A percentile compares a stretch with the other conserved stretches of the same genome.
These are phyloP conservation scores for Pinus tabuliformis DNA, from an alignment of 75 land plant species.

Conservation along the genomic window DNA sequence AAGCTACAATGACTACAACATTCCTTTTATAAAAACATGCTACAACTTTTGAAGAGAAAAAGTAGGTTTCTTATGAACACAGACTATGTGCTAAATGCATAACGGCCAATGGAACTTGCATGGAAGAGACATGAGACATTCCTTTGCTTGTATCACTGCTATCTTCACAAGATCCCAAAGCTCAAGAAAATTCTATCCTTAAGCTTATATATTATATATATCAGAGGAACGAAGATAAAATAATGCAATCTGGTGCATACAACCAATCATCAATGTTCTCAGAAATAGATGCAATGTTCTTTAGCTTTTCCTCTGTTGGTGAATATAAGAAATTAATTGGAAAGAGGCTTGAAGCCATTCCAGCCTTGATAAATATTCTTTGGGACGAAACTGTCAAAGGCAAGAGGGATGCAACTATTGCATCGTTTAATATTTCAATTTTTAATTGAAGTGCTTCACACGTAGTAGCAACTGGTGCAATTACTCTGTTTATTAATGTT, in stretches of 20 bases:
- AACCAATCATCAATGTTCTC: background rate
- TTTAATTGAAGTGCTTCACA: constrained; percentile 39
- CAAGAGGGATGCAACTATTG: constrained; percentile 68
- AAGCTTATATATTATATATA: constrained; percentile 49
- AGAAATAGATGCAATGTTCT: constrained; percentile 7
- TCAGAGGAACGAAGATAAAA: no score
- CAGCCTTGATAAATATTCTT: constrained; percentile 42
- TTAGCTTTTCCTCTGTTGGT: constrained; percentile 57
- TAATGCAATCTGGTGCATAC: background rate
- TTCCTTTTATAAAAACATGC: no score
- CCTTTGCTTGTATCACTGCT: constrained; percentile 65
- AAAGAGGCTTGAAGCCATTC: constrained; percentile 33
- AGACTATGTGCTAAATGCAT: constrained; percentile 63
- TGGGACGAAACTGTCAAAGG: constrained; percentile 47
- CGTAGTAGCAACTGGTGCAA: constrained; percentile 47
- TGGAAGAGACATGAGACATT: constrained; percentile 77
- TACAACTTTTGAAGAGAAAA: constrained; percentile 13
- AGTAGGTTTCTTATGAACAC: constrained; percentile 60
- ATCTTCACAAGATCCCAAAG: constrained; percentile 36
- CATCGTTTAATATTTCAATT: constrained; percentile 54
- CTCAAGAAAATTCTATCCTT: constrained; percentile 74
- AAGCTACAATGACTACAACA: no score
- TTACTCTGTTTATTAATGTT: constrained; percentile 46
- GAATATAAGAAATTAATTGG: constrained; percentile 60
- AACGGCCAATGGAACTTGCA: constrained; percentile 58